Percentiles rank a stretch among this genome's conserved stretches.
Evolutionary conservation across 371 early-diverging fungal genomes (phyloP).

Genomic region (Lichtheimia ramosa): DNA sequence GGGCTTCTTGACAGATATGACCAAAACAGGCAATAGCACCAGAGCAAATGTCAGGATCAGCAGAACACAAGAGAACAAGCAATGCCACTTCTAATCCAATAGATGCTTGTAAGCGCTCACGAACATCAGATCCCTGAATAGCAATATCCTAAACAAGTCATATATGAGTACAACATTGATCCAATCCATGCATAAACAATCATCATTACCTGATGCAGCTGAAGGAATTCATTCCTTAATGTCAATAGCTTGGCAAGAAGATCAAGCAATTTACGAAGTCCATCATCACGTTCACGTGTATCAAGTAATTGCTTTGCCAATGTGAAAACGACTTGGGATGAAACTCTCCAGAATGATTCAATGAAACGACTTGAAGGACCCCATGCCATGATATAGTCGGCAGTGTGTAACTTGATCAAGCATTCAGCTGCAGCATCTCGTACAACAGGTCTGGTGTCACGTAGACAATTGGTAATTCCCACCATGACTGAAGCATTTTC

Average conservation of each 20-base stretch:
- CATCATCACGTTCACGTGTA: slow-evolving; percentile 52
- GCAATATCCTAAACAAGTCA: slow-evolving; percentile 57
- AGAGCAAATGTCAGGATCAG: slow-evolving; percentile 73
- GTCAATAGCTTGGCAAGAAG: slow-evolving; percentile 64
- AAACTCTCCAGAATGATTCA: slow-evolving; percentile 71
- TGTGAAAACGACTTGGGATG: slow-evolving; percentile 55
- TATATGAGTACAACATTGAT: slow-evolving; percentile 4
- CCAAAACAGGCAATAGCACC: slow-evolving; percentile 65
- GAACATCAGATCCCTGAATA: slow-evolving; percentile 46
- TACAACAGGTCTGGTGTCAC: slow-evolving; percentile 61
- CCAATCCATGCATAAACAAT: neutral
- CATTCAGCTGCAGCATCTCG: slow-evolving; percentile 74
- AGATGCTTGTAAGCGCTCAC: slow-evolving; percentile 70
- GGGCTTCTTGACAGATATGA: slow-evolving; percentile 63
- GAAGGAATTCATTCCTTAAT: slow-evolving; percentile 68
- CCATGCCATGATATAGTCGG: slow-evolving; percentile 65
- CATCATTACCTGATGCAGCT: slow-evolving; percentile 38
- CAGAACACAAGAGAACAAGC: slow-evolving; percentile 72
- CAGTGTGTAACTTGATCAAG: slow-evolving; percentile 62
- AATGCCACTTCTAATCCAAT: slow-evolving; percentile 79
- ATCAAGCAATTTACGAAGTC: slow-evolving; percentile 58
- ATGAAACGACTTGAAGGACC: slow-evolving; percentile 56
- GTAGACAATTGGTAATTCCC: slow-evolving; percentile 69
- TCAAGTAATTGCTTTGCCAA: slow-evolving; percentile 60
- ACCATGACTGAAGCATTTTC: slow-evolving; percentile 66